These are phyloP conservation scores for Aspergillus haitiensis DNA, from an alignment of 495 filamentous ascomycete species.

Conservation along the genomic window DNA sequence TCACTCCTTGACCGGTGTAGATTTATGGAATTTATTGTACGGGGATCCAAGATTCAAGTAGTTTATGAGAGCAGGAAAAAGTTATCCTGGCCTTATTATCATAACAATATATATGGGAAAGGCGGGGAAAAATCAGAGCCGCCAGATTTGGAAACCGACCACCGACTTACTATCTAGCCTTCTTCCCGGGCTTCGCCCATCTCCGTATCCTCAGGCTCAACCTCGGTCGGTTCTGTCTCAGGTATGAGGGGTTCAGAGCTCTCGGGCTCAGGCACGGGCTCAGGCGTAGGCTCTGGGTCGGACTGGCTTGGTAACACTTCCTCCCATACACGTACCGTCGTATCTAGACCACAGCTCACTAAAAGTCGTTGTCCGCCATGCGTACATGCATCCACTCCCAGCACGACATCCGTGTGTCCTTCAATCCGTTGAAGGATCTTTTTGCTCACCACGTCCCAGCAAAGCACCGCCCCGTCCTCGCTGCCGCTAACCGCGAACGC, in stretches of 20 bases:
- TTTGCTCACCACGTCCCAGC: slow-evolving; percentile 90
- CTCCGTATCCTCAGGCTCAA: slow-evolving; percentile 21
- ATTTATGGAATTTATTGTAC: too few species aligned
- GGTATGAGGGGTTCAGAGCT: neutral
- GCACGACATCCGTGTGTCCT: slow-evolving; percentile 75
- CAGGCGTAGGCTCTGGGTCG: neutral
- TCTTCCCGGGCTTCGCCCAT: slow-evolving; percentile 24
- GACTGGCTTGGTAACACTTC: slow-evolving; percentile 19
- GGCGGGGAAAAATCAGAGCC: too few species aligned
- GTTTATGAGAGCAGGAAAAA: neutral
- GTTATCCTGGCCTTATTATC: neutral
- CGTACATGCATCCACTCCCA: slow-evolving; percentile 71
- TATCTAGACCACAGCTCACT: slow-evolving; percentile 65
- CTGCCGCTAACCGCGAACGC: slow-evolving; percentile 79
- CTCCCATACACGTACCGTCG: slow-evolving; percentile 64
- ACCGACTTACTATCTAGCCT: neutral
- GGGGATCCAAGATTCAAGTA: too few species aligned
- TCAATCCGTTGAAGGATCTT: slow-evolving; percentile 70
- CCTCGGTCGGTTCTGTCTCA: slow-evolving; percentile 4
- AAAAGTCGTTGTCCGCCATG: slow-evolving; percentile 40
- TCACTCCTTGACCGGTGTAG: too few species aligned
- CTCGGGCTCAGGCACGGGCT: neutral
- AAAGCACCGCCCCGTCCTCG: slow-evolving; percentile 79
- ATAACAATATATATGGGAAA: too few species aligned
- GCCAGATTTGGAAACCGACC: neutral